A percentile compares a stretch with the other conserved stretches of the same genome.
phyloP scores from a whole-genome alignment of 2,329 filamentous ascomycete genomes.

The Curvularia eragrostidis region DNA sequence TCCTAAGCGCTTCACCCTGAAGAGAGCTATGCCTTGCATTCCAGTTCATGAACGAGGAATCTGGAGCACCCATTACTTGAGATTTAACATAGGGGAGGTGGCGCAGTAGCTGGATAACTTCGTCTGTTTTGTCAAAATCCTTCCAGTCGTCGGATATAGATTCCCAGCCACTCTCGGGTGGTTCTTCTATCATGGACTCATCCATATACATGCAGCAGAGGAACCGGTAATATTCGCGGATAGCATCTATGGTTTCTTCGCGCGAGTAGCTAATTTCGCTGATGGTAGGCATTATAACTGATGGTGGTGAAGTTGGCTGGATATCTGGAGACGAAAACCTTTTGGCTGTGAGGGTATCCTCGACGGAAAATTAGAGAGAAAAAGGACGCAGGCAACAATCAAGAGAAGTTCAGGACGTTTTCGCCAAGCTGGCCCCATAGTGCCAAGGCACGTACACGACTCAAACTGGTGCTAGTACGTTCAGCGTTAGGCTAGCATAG shows the following conservation, averaged over 20 bases:
- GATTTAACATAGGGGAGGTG: conserved; percentile 7
- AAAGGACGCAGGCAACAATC: neutral
- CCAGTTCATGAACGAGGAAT: conserved; percentile 8
- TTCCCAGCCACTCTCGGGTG: conserved; percentile 20
- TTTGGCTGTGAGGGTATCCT: neutral
- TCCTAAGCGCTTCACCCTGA: conserved; percentile 2
- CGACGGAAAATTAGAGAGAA: neutral
- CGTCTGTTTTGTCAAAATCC: conserved; percentile 13
- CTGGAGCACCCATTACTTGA: conserved; percentile 6
- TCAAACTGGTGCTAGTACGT: neutral
- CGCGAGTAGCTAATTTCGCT: conserved; percentile 20
- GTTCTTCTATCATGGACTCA: conserved; percentile 9
- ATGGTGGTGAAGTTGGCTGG: no score
- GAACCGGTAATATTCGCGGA: conserved; percentile 19
- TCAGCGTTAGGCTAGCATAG: neutral
- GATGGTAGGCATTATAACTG: neutral
- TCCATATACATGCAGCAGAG: conserved; percentile 24
- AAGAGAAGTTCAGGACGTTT: neutral
- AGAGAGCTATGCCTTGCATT: neutral
- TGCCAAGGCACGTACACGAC: neutral
- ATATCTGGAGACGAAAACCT: neutral
- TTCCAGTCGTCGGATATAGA: conserved; percentile 10
- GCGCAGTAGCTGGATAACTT: conserved; percentile 21
- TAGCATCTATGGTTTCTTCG: conserved; percentile 10
- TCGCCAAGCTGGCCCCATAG: neutral